Conservation (phyloP, 192 early-diverging fungal genomes). For the Gaertneriomyces semiglobifer region DNA sequence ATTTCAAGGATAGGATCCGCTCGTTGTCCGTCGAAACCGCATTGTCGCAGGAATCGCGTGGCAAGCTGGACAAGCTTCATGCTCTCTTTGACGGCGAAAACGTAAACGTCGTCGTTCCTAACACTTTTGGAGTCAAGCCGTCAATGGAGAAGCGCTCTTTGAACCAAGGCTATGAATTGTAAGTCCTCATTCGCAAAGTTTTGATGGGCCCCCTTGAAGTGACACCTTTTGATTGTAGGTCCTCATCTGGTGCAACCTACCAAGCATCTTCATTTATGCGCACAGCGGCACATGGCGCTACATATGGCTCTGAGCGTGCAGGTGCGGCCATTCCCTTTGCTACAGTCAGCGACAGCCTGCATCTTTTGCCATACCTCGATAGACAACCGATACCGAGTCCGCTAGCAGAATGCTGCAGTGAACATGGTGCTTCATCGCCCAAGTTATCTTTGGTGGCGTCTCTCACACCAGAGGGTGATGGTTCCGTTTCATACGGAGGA, state of each 20-base stretch:
- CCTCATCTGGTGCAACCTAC: too few species aligned
- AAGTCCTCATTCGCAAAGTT: too few species aligned
- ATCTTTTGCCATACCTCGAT: constrained; percentile 11
- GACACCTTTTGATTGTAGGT: too few species aligned
- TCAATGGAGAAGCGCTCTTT: too few species aligned
- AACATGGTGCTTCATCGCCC: background rate
- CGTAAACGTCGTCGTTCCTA: background rate
- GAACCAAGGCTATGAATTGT: too few species aligned
- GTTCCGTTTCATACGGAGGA: constrained; percentile 21
- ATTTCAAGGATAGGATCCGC: constrained; percentile 11
- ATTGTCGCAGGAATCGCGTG: background rate
- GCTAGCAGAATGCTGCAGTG: too few species aligned
- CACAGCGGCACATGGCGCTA: constrained; percentile 2
- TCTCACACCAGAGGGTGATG: constrained; percentile 14
- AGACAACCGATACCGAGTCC: background rate
- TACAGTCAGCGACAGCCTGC: constrained; percentile 14
- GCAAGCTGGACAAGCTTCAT: constrained; percentile 13
- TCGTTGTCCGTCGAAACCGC: constrained; percentile 13
- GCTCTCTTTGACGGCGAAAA: constrained; percentile 10
- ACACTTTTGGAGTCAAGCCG: too few species aligned
- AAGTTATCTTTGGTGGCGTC: constrained; percentile 22
- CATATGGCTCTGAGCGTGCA: constrained; percentile 10
- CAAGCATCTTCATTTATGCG: too few species aligned
- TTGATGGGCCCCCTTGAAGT: too few species aligned
- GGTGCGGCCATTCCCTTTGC: constrained; percentile 9